Percentiles rank a stretch among this genome's conserved stretches.
These are phyloP conservation scores for Medakamo hakoo DNA, from an alignment of 139 green algal genomes.

Conservation along the genomic window DNA sequence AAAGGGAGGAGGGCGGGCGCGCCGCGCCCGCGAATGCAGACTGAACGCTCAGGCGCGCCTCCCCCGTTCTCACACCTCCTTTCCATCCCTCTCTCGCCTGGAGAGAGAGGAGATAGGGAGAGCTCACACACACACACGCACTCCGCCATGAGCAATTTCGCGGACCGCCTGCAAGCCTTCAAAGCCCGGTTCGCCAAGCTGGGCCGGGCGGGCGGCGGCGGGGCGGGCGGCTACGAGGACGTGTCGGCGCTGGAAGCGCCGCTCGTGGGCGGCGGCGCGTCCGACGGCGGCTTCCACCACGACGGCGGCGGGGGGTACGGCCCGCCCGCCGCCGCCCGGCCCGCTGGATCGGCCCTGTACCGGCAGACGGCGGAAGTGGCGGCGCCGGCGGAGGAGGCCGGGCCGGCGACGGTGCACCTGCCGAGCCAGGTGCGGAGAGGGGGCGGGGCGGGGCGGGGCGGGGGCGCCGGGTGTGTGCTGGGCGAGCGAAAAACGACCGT, in stretches of 20 bases:
- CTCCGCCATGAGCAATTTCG: background rate
- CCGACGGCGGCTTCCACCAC: background rate
- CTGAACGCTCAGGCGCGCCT: too few relatives aligned
- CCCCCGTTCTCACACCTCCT: too few relatives aligned
- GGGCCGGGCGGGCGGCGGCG: too few relatives aligned
- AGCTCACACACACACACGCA: too few relatives aligned
- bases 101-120: too few relatives aligned
- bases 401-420: background rate
- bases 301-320: background rate
- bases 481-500: too few relatives aligned
- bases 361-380: background rate
- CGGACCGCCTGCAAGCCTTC: background rate
- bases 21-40: too few relatives aligned
- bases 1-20: too few relatives aligned
- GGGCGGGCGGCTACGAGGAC: background rate
- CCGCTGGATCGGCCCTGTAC: background rate
- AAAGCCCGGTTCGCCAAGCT: background rate
- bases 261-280: background rate
- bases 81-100: too few relatives aligned
- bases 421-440: background rate
- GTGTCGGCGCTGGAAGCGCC: background rate
- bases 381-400: background rate
- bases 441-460: too few relatives aligned
- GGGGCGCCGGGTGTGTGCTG: too few relatives aligned
- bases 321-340: too few relatives aligned